A percentile compares a stretch with the other conserved stretches of the same genome.
Evolutionary conservation across 2,329 filamentous ascomycete species (phyloP).

Genomic region (Monosporascus sp.): DNA sequence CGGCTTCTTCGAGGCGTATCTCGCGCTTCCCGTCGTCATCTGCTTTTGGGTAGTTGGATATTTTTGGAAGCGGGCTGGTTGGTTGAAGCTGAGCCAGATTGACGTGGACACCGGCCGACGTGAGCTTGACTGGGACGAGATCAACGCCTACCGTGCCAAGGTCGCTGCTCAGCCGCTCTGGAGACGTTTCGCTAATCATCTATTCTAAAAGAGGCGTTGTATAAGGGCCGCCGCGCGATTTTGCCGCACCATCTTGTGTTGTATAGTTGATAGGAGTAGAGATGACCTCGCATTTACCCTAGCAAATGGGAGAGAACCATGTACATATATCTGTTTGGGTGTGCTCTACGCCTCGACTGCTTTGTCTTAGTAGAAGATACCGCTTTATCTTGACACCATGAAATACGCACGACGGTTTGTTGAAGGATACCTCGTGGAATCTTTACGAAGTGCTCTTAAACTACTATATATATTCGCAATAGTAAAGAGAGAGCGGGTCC

Average conservation of each 20-base stretch:
- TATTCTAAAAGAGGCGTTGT: slow-evolving; percentile 23
- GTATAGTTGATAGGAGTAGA: neutral
- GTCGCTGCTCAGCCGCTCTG: slow-evolving; percentile 42
- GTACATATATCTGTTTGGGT: too few relatives aligned
- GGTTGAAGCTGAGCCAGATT: slow-evolving; percentile 53
- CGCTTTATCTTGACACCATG: too few relatives aligned
- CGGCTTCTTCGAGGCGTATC: slow-evolving; percentile 49
- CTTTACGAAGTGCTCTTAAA: too few relatives aligned
- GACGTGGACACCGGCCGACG: slow-evolving; percentile 62
- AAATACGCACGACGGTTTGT: too few relatives aligned
- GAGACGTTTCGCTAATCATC: slow-evolving; percentile 26
- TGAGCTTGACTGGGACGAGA: slow-evolving; percentile 55
- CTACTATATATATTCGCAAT: too few relatives aligned
- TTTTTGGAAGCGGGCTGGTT: slow-evolving; percentile 57
- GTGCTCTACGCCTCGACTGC: too few relatives aligned
- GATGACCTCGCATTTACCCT: neutral
- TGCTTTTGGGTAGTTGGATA: slow-evolving; percentile 51
- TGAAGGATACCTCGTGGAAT: too few relatives aligned
- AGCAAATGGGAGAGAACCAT: neutral
- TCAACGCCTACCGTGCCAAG: slow-evolving; percentile 41
- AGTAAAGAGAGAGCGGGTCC: too few relatives aligned
- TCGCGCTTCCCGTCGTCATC: slow-evolving; percentile 49
- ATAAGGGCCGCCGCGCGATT: neutral
- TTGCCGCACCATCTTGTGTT: neutral
- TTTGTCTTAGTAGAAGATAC: too few relatives aligned